Evolutionary conservation across 805 yeast genomes (phyloP).

Genomic region (Lipomyces chichibuensis): DNA sequence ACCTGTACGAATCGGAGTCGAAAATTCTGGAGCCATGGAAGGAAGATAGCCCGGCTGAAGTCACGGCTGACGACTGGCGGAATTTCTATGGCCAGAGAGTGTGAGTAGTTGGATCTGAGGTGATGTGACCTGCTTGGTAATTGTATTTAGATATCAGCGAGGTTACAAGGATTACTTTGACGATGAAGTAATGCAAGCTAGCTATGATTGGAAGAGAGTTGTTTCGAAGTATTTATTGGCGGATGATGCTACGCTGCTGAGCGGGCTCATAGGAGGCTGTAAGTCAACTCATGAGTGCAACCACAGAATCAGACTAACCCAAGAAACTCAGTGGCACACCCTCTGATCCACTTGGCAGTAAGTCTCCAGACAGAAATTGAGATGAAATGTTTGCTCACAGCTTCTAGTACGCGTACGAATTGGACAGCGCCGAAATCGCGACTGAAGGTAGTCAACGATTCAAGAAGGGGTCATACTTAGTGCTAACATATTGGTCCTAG

Average conservation of each 20-base stretch:
- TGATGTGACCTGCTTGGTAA: background rate
- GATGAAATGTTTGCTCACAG: background rate
- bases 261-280: slow-evolving; percentile 33
- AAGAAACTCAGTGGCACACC: slow-evolving; percentile 37
- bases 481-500: slow-evolving; percentile 14
- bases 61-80: slow-evolving; percentile 44
- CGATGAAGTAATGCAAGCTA: slow-evolving; percentile 44
- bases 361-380: background rate
- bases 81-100: slow-evolving; percentile 41
- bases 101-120: slow-evolving; percentile 20
- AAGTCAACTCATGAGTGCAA: slow-evolving; percentile 4
- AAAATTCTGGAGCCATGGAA: slow-evolving; percentile 42
- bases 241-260: slow-evolving; percentile 30
- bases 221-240: slow-evolving; percentile 38
- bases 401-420: slow-evolving; percentile 43
- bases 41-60: slow-evolving; percentile 48
- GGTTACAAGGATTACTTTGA: slow-evolving; percentile 48
- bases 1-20: slow-evolving; percentile 41
- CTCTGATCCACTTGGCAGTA: slow-evolving; percentile 44
- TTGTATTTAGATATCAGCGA: slow-evolving; percentile 38
- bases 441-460: slow-evolving; percentile 40
- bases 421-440: slow-evolving; percentile 44
- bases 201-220: slow-evolving; percentile 43
- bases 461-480: background rate
- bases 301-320: slow-evolving; percentile 5